These are phyloP conservation scores for Prinsepia uniflora DNA, from an alignment of 306 rosid species.

Conservation along the genomic window DNA sequence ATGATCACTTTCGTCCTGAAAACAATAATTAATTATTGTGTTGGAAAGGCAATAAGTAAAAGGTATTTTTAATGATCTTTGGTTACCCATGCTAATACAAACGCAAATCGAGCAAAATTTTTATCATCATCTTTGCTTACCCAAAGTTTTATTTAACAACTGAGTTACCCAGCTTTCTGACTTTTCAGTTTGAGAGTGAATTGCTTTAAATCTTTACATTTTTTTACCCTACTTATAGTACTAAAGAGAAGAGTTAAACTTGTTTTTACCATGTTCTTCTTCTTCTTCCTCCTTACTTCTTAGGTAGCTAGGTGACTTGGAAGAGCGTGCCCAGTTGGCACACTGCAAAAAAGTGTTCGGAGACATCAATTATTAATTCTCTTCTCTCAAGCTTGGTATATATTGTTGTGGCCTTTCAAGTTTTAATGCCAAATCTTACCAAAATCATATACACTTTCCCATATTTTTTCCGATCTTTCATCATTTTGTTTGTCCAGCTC, in stretches of 20 bases:
- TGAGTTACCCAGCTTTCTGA: no score
- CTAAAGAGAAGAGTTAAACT: slow-evolving; percentile 25
- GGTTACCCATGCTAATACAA: slow-evolving; percentile 32
- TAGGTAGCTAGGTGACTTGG: slow-evolving; percentile 8
- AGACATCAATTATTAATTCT: slow-evolving; percentile 39
- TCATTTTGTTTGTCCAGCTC: slow-evolving; percentile 2
- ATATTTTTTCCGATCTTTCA: neutral
- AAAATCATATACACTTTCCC: slow-evolving; percentile 10
- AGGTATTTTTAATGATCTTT: slow-evolving; percentile 46
- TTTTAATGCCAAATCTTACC: slow-evolving; percentile 17
- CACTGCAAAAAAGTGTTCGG: slow-evolving; percentile 26
- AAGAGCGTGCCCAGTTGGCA: slow-evolving; percentile 30
- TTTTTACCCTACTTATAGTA: slow-evolving; percentile 18
- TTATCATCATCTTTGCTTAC: no score
- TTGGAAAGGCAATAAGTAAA: slow-evolving; percentile 43
- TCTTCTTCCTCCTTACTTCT: no score
- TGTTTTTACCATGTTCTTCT: neutral
- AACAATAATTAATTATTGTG: slow-evolving; percentile 12
- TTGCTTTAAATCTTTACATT: neutral
- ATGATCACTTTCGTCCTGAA: slow-evolving; percentile 3
- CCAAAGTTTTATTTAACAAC: no score
- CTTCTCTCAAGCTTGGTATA: slow-evolving; percentile 13
- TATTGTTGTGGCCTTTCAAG: slow-evolving; percentile 22
- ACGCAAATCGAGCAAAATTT: no score
- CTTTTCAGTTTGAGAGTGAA: neutral